Percentiles rank a stretch among this genome's conserved stretches.
These are phyloP conservation scores for Pyrrhoderma lamaoense DNA, from an alignment of 1,284 basidiomycete species.

Conservation along the genomic window DNA sequence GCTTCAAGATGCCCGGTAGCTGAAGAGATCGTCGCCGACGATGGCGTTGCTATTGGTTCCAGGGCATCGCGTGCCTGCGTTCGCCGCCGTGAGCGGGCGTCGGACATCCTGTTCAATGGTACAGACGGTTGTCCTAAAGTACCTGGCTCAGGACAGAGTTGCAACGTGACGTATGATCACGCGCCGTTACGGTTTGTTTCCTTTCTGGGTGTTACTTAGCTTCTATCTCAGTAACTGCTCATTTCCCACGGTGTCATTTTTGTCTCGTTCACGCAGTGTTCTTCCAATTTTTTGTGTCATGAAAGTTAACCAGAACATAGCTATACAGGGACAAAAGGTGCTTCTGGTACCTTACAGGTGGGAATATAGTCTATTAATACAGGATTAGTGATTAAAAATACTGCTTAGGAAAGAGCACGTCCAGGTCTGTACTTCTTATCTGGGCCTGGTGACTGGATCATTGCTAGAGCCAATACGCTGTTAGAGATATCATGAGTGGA, in stretches of 20 bases:
- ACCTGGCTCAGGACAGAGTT: too few species aligned
- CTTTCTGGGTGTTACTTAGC: too few species aligned
- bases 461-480: neutral
- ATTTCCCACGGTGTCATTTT: too few species aligned
- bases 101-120: conserved; percentile 8
- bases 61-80: conserved; percentile 15
- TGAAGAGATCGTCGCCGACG: conserved; percentile 8
- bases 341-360: conserved; percentile 72
- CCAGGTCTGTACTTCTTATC: conserved; percentile 32
- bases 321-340: conserved; percentile 55
- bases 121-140: too few species aligned
- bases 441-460: neutral
- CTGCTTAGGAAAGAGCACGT: conserved; percentile 50
- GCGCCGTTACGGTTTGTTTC: too few species aligned
- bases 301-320: conserved; percentile 54
- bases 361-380: conserved; percentile 2
- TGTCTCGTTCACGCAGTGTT: neutral
- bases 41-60: conserved; percentile 15
- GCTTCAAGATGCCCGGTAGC: conserved; percentile 36
- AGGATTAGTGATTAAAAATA: conserved; percentile 3
- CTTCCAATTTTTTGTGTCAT: conserved; percentile 29
- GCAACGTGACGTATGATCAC: too few species aligned
- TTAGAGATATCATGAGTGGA: conserved; percentile 89
- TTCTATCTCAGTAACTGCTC: too few species aligned
- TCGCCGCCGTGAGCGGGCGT: conserved; percentile 12